phyloP scores from a whole-genome alignment of 23 red algal genomes.

The Gracilaria domingensis region DNA sequence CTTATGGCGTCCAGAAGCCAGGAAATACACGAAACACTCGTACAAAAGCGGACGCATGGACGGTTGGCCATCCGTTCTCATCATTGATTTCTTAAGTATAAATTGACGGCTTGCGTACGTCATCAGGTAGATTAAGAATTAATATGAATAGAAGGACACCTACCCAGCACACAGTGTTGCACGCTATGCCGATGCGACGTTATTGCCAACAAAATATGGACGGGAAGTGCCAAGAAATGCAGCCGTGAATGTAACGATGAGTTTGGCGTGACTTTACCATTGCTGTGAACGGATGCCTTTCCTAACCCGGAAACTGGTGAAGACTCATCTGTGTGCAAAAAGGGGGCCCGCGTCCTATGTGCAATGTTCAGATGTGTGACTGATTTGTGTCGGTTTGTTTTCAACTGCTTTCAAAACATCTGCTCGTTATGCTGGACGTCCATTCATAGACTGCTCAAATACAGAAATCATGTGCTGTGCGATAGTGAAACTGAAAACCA shows the following conservation, averaged over 20 bases:
- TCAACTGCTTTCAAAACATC: too few species aligned
- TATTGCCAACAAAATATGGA: neutral
- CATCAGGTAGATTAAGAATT: neutral
- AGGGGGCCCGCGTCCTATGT: neutral
- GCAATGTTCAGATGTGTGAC: neutral
- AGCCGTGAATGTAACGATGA: neutral
- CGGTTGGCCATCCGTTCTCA: neutral
- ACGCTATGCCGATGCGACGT: neutral
- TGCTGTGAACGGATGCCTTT: neutral
- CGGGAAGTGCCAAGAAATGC: conserved; percentile 7
- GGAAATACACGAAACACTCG: neutral
- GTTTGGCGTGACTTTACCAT: neutral
- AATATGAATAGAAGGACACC: too few species aligned
- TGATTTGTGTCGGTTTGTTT: neutral
- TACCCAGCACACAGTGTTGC: too few species aligned
- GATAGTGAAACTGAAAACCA: conserved; percentile 80
- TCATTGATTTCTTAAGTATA: neutral
- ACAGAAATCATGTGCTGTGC: conserved; percentile 75
- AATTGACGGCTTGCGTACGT: conserved; percentile 2
- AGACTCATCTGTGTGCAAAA: neutral
- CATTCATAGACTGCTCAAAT: conserved; percentile 52
- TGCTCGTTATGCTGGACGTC: conserved; percentile 5
- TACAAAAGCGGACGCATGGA: neutral
- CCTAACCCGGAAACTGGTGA: conserved; percentile 1
- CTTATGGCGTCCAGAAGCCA: neutral